Base-by-base conservation (phyloP, 2,329 filamentous ascomycete genomes). In the Leptographium procerum region DNA sequence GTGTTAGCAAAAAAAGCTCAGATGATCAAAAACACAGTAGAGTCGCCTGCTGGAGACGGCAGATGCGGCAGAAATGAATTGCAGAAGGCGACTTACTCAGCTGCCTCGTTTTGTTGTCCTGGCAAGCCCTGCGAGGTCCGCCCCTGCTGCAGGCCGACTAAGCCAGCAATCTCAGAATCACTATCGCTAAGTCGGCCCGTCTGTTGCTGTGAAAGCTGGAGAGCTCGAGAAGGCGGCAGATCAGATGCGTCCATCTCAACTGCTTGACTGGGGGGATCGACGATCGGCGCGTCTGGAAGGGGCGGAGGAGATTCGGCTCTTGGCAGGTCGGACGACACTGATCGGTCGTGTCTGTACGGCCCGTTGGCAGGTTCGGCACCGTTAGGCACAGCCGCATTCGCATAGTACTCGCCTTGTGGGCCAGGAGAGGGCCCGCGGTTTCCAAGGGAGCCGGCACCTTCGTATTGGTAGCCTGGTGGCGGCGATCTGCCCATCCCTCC, bases 191-290 rank as follows among this genome's bases (percentile, higher is more conserved):
- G 69, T 40, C 72, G 71, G 55, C 73, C 73, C 58, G 75, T 77
- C 58, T 77, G 74, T 24, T 57, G 77, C 62, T 73, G 74, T 3
- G 73, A 62, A 31, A 71, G 72, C 57, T 71, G 36, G 16, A 5
- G 14, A 16, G 36, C 4, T 16, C 19, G 69, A n/a, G 79, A 77
- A 57, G 76, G 78, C 45, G 76, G 78, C 45, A 78, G 78, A n/a
- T 76, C 76, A n/a, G 78, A 76, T 36, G 86, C 84, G 68, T 91
- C 86, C 88, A 95, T 91, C 69, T 94, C 90, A 57, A 91, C 81
- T 3, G 87, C 84, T 66, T 86, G 85, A 11, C 84, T 84, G 14
- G 84, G 69, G 36, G 69, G 64, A n/a, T 66, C 62, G 52, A 31
- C 24, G 59, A 73, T 67, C 48, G 74, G 70, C 52, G 72, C 68